Base-by-base conservation (phyloP, 805 yeast genomes). In the Nematodospora valgi region DNA sequence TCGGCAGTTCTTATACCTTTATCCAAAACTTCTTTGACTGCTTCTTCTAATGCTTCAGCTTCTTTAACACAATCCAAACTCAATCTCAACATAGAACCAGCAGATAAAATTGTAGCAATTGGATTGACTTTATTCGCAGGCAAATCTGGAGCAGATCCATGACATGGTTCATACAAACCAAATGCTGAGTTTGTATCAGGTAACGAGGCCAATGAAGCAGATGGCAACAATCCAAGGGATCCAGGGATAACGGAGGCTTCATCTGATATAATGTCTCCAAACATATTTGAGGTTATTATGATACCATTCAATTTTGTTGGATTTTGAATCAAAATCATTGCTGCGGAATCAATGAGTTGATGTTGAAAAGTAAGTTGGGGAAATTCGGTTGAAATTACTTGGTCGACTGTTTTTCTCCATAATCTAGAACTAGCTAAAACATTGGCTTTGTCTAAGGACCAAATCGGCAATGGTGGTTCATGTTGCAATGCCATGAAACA, bases 191-290 rank as follows among this genome's bases (percentile, higher is more conserved):
- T 89, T 25, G 91, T 78, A 63, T 91, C 96, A 35, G 98, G 98
- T 56, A 93, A 74, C n/a, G 97, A 87, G 3, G 97, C 93, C 55
- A 93, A 76, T 14, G 98, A 91, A 3, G 98, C 94, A 38, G 96
- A 86, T 33, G 98, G 98, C 46, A 93, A 75, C 48, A 93, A 76
- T 42, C 98, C 98, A 44, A 93, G 72, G 17, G 98, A 91, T 30
- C 98, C 98, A 28, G 98, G 98, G 51, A 93, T 93, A 32, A 89
- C 97, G 13, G 95, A 84, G 20, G 98, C 97, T 70, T 93, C 98
- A 62, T 93, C 98, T 38, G 95, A 85, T 52, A 93, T 86, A 61
- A 93, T 93, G 62, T 93, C 98, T 56, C 98, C 98, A 61, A 93
- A 93, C 95, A 93, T 91, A 70, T 93, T 93, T 52, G 84, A 81